These are phyloP conservation scores for Tetrapyrgos nigripes DNA, from an alignment of 1,284 basidiomycete species.

Conservation along the genomic window DNA sequence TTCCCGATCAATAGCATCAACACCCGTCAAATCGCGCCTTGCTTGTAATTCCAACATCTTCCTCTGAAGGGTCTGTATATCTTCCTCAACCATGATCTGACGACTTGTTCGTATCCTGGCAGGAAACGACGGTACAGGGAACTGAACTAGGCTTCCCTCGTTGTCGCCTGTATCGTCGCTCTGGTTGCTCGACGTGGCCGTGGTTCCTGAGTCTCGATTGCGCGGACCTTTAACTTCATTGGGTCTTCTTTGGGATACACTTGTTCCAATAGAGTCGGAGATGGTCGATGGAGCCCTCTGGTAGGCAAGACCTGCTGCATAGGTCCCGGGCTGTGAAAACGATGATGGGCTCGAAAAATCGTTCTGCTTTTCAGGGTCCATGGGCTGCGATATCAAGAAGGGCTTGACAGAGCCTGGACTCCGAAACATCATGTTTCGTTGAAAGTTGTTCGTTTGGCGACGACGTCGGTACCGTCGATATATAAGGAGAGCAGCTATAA, in stretches of 20 bases:
- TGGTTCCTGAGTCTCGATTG: conserved; percentile 2
- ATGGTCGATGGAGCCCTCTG: neutral
- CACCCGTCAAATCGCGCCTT: neutral
- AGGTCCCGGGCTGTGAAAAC: too few species aligned
- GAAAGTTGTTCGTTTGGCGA: conserved; percentile 1
- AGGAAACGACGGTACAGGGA: conserved; percentile 11
- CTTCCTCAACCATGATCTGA: conserved; percentile 15
- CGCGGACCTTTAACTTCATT: neutral
- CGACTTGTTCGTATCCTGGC: conserved; percentile 14
- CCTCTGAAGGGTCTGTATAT: conserved; percentile 8
- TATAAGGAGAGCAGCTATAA: neutral
- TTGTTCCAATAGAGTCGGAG: neutral
- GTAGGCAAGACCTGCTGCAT: neutral
- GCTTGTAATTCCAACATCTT: conserved; percentile 15
- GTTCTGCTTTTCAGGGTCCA: neutral
- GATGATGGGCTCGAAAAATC: too few species aligned
- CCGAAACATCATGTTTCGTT: conserved; percentile 7
- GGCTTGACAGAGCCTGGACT: neutral
- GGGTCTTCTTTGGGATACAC: conserved; percentile 2
- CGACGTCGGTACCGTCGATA: conserved; percentile 13
- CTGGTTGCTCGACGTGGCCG: neutral
- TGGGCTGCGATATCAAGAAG: neutral
- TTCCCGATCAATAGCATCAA: neutral
- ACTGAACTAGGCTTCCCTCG: neutral
- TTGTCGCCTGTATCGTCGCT: neutral